Evolutionary conservation across 495 filamentous ascomycete species (phyloP).

Genomic region (Ramalina intermedia): DNA sequence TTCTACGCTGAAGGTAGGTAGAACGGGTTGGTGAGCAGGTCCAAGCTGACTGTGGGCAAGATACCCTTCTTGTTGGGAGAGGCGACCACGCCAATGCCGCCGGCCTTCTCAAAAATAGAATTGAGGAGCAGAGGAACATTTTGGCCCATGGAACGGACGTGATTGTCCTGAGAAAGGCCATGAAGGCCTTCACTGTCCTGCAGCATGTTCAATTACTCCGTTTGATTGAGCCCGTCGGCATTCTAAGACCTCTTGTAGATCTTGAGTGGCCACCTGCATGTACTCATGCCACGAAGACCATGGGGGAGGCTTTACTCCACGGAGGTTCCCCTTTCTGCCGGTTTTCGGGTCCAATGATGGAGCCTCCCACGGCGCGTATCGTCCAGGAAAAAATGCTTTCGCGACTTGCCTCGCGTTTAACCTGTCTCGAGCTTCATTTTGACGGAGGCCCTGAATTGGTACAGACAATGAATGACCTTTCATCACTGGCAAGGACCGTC

Average conservation of each 20-base stretch:
- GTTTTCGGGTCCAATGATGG: conserved; percentile 52
- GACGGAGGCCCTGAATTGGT: conserved; percentile 41
- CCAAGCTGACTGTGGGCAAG: conserved; percentile 4
- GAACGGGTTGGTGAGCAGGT: background rate
- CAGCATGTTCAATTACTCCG: conserved; percentile 53
- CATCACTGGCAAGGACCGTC: conserved; percentile 38
- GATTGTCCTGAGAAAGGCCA: conserved; percentile 37
- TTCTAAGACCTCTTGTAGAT: conserved; percentile 46
- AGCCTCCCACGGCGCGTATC: conserved; percentile 40
- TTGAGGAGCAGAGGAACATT: conserved; percentile 29
- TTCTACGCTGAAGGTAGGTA: conserved; percentile 41
- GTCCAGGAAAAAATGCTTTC: conserved; percentile 36
- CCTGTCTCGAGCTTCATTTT: conserved; percentile 45
- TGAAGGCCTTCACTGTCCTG: conserved; percentile 42
- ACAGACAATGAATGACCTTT: conserved; percentile 38
- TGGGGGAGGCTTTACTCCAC: conserved; percentile 40
- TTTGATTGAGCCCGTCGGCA: conserved; percentile 37
- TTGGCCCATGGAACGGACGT: conserved; percentile 25
- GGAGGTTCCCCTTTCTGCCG: conserved; percentile 40
- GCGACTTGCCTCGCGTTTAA: conserved; percentile 39
- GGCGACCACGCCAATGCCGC: background rate
- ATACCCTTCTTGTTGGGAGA: background rate
- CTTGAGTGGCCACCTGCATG: conserved; percentile 52
- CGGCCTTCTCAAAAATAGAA: conserved; percentile 24
- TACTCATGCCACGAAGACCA: conserved; percentile 42